Evolutionary conservation across 352 stramenopile species (phyloP), one percentile per base, ranked within the genome.

Genomic region (Phytophthora ohioensis): DNA sequence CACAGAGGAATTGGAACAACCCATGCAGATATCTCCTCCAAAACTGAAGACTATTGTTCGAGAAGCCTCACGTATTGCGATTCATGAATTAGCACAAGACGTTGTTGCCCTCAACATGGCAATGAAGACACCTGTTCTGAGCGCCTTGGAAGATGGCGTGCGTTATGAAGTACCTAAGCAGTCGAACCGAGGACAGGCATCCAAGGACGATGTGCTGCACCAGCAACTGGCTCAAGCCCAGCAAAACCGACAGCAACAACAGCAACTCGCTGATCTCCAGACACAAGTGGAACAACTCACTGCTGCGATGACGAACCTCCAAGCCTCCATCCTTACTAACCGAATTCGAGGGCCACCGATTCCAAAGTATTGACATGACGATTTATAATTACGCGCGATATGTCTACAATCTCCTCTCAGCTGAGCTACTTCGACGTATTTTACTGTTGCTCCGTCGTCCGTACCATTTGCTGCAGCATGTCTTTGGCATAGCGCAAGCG

Each of bases 401-500:
- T 70, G 17, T 71, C 54, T 79, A 76, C 67, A 75, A 52, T 46
- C 35, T 57, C 34, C 32, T 62, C 49, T 41, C 17, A 38, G 36
- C 42, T 56, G 12, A 41, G 45, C 45, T 59, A 67, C 12, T 59
- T 65, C 21, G 21, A 27, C 21, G 21, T 27, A 27, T 27, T 27
- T 27, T 72, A 78, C 57, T 75, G 73, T 35, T 65, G 42, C 17
- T 78, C 65, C 12, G 73, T 53, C 32, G 68, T 65, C 41, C 69
- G 64, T 34, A 90, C 74, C 63, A 99, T 94, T 80, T 99, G 96
- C 57, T 98, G 83, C 43, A 99, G 78, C 85, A 99, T 99, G 66
- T 99, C 98, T 64, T 98, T 98, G 0, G 96, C 93, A 69, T 99
- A 99, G 39, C 81, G 86, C 46, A 95, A 76, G 8, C 87, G 86